A percentile compares a stretch with the other conserved stretches of the same genome.
Evolutionary conservation across 805 yeast species (phyloP).

Genomic region (Suhomyces faveliae): DNA sequence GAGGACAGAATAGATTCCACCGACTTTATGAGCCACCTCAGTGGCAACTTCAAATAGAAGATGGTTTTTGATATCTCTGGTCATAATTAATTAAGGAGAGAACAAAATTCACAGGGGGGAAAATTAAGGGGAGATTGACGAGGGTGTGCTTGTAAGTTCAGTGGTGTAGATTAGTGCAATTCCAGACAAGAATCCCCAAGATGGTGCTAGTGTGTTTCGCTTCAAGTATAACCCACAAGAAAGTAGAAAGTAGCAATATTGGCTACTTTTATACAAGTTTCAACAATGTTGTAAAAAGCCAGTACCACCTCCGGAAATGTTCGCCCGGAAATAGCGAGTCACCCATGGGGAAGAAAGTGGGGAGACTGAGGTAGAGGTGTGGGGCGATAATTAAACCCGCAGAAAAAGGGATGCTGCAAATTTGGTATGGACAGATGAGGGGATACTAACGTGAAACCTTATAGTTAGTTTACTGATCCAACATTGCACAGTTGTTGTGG

Average conservation of each 20-base stretch:
- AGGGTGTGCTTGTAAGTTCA: background rate
- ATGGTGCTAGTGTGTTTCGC: background rate
- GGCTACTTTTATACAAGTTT: conserved; percentile 2
- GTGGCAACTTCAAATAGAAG: conserved; percentile 92
- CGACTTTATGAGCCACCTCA: conserved; percentile 96
- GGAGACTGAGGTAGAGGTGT: conserved; percentile 4
- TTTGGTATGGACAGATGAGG: background rate
- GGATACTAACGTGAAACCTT: background rate
- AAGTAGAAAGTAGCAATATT: background rate
- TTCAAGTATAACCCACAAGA: background rate
- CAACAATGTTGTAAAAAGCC: background rate
- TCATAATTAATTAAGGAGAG: conserved; percentile 37
- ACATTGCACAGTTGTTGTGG: background rate
- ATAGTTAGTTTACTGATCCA: background rate
- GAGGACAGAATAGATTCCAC: conserved; percentile 95
- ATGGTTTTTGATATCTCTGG: conserved; percentile 85
- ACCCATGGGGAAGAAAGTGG: conserved; percentile 7
- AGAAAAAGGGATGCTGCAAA: background rate
- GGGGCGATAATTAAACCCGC: background rate
- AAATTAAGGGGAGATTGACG: background rate
- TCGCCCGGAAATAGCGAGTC: conserved; percentile 5
- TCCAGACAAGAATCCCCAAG: background rate
- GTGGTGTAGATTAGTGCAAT: background rate
- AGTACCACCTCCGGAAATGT: conserved; percentile 3
- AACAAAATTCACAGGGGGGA: background rate